Percentiles rank a stretch among this genome's conserved stretches.
These are phyloP conservation scores for Ophiosphaerella narmari DNA, from an alignment of 2,329 filamentous ascomycete genomes.

Conservation along the genomic window DNA sequence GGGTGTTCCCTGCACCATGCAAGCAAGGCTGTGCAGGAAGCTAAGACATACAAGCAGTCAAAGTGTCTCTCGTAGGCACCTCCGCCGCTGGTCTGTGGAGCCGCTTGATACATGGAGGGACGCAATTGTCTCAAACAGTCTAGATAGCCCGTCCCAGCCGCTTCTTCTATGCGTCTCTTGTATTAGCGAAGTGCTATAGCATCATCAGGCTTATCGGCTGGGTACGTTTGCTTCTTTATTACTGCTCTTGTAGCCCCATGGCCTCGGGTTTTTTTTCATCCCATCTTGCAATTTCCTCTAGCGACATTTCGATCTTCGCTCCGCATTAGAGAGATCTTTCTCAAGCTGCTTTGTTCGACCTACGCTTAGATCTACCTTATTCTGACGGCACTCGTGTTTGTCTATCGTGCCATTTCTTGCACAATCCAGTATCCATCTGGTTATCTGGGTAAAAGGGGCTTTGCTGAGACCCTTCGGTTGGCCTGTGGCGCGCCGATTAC, in stretches of 20 bases:
- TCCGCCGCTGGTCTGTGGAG: constrained; percentile 7
- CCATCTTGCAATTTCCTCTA: neutral
- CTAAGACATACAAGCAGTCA: neutral
- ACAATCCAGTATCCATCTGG: neutral
- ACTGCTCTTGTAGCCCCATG: neutral
- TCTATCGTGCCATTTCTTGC: neutral
- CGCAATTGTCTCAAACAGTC: neutral
- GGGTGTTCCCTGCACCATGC: too few species aligned
- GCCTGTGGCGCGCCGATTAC: neutral
- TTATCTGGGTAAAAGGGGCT: too few species aligned
- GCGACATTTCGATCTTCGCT: neutral
- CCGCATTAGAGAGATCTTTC: neutral
- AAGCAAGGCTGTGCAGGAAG: too few species aligned
- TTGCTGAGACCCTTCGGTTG: neutral
- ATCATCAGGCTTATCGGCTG: neutral
- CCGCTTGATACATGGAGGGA: constrained; percentile 16
- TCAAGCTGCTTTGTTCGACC: constrained; percentile 5
- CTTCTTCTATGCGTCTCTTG: neutral
- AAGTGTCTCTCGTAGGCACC: neutral
- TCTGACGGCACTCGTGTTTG: too few species aligned
- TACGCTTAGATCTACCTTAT: constrained; percentile 3
- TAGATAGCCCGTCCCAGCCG: neutral
- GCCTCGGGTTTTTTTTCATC: neutral
- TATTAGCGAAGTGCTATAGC: neutral
- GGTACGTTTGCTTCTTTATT: neutral